These are phyloP conservation scores for Cystofilobasidium capitatum DNA, from an alignment of 768 basidiomycete genomes.

Conservation along the genomic window DNA sequence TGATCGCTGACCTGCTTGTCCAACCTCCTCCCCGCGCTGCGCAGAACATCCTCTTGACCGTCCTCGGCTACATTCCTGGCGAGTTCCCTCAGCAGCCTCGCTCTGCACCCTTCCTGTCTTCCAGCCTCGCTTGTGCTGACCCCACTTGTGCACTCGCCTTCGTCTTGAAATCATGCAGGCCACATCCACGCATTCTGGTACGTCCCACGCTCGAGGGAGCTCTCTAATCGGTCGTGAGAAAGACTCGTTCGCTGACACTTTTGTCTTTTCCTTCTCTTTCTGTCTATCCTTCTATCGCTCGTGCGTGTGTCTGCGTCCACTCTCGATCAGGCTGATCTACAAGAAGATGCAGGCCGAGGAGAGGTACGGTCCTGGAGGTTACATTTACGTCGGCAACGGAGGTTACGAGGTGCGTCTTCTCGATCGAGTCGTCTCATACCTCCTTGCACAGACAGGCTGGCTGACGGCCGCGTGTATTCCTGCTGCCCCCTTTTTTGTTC, in stretches of 20 bases:
- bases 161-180: neutral
- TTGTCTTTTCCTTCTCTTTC: neutral
- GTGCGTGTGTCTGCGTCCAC: neutral
- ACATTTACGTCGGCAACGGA: conserved; percentile 23
- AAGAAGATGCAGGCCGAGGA: conserved; percentile 26
- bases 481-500: neutral
- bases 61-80: conserved; percentile 17
- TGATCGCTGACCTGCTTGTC: neutral
- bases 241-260: too few species aligned
- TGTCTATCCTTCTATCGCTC: neutral
- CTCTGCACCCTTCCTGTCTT: too few species aligned
- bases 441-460: too few species aligned
- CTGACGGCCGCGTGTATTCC: too few species aligned
- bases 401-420: conserved; percentile 17
- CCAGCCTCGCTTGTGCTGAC: too few species aligned
- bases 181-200: conserved; percentile 17
- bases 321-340: conserved; percentile 19
- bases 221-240: too few species aligned
- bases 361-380: conserved; percentile 17
- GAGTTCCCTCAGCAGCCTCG: too few species aligned
- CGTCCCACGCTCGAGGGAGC: neutral
- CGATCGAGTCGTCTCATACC: neutral
- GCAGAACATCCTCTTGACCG: conserved; percentile 23
- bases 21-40: neutral
- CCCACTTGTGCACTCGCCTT: neutral